A percentile compares a stretch with the other conserved stretches of the same genome.
These are phyloP conservation scores for Suillus occidentalis DNA, from an alignment of 768 basidiomycete genomes.

Conservation along the genomic window DNA sequence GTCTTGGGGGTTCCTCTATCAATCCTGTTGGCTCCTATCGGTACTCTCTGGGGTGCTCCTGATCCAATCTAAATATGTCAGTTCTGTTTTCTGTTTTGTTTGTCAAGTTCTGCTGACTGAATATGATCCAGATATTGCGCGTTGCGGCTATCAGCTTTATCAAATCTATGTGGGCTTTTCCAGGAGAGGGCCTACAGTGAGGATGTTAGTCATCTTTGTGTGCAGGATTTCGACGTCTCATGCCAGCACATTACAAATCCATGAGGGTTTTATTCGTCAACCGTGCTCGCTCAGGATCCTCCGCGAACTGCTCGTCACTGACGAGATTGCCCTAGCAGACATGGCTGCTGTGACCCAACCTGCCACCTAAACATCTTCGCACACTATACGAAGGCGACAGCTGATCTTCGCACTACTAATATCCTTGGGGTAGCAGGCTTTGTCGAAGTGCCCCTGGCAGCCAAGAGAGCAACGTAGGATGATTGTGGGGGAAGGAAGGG, in stretches of 20 bases:
- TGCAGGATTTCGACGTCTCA: neutral
- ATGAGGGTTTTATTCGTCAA: slow-evolving; percentile 17
- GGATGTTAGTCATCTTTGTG: slow-evolving; percentile 11
- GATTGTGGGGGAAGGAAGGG: neutral
- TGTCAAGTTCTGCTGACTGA: neutral
- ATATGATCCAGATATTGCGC: slow-evolving; percentile 21
- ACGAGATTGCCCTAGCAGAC: slow-evolving; percentile 27
- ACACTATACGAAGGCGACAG: slow-evolving; percentile 23
- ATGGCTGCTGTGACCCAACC: slow-evolving; percentile 26
- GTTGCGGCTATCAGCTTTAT: slow-evolving; percentile 25
- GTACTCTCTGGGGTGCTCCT: slow-evolving; percentile 25
- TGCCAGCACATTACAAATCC: slow-evolving; percentile 13
- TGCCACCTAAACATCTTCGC: slow-evolving; percentile 22
- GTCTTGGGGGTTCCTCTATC: neutral
- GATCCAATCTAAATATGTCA: slow-evolving; percentile 27
- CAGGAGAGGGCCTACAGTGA: slow-evolving; percentile 18
- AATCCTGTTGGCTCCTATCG: slow-evolving; percentile 25
- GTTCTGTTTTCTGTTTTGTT: slow-evolving; percentile 7
- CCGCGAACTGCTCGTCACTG: slow-evolving; percentile 25
- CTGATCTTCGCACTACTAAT: slow-evolving; percentile 19
- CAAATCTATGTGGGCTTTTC: slow-evolving; percentile 19
- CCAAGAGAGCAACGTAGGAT: neutral
- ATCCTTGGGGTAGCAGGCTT: slow-evolving; percentile 21
- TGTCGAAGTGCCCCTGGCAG: slow-evolving; percentile 17
- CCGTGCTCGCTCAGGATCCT: slow-evolving; percentile 23